Conservation (phyloP, 78 protist species). For the Speleostelium caveatum region DNA sequence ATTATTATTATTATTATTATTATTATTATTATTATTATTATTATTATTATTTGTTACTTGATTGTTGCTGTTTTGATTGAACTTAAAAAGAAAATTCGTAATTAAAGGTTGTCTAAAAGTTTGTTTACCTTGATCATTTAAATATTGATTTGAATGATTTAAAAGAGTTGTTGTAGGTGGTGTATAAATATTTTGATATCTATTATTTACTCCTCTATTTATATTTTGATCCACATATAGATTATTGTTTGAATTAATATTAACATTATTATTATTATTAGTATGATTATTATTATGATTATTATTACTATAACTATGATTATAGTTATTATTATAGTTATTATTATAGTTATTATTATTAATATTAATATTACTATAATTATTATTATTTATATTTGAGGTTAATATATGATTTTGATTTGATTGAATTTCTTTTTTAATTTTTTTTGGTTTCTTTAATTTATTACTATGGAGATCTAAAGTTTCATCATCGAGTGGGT, state of each 20-base stretch:
- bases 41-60: neutral
- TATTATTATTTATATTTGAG: too few species aligned
- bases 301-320: neutral
- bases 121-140: too few species aligned
- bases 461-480: neutral
- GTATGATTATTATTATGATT: neutral
- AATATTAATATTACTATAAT: neutral
- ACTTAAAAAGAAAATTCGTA: too few species aligned
- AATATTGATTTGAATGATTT: too few species aligned
- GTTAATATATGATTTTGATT: too few species aligned
- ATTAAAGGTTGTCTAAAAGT: too few species aligned
- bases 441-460: neutral
- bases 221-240: too few species aligned
- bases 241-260: neutral
- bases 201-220: too few species aligned
- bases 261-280: constrained; percentile 5
- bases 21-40: neutral
- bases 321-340: neutral
- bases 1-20: neutral
- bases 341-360: neutral
- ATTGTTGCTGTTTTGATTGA: neutral
- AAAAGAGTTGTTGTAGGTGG: too few species aligned
- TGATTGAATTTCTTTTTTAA: too few species aligned
- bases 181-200: too few species aligned
- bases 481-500: constrained; percentile 9